phyloP scores from a whole-genome alignment of 2,329 filamentous ascomycete species.

The Trichoderma atroviride region DNA sequence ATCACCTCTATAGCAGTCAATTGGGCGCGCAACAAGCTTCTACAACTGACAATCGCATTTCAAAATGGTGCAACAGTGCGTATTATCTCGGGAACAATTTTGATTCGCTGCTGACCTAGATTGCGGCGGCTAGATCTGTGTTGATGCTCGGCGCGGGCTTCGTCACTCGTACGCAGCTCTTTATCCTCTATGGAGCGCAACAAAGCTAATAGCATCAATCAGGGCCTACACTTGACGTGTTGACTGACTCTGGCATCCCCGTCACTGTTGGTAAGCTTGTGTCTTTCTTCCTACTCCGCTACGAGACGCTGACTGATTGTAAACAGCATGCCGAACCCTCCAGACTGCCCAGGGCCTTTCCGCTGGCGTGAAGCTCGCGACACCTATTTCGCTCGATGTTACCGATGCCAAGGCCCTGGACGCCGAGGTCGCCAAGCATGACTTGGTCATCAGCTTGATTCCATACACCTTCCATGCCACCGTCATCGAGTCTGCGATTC shows the following conservation, averaged over 20 bases:
- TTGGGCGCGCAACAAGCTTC: background rate
- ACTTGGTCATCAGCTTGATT: constrained; percentile 80
- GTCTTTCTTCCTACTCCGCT: background rate
- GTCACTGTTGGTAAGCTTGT: constrained; percentile 58
- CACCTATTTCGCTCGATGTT: constrained; percentile 82
- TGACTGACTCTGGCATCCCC: constrained; percentile 60
- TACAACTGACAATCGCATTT: background rate
- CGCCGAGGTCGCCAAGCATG: constrained; percentile 75
- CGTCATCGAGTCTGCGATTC: constrained; percentile 92
- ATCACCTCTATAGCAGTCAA: background rate
- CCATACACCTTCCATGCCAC: constrained; percentile 87
- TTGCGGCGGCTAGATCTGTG: background rate
- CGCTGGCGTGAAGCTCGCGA: constrained; percentile 70
- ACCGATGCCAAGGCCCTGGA: constrained; percentile 76
- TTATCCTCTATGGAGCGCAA: background rate
- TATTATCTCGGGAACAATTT: background rate
- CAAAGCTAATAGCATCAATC: background rate
- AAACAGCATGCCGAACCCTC: constrained; percentile 75
- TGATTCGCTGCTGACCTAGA: background rate
- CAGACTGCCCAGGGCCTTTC: constrained; percentile 75
- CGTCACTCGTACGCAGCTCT: background rate
- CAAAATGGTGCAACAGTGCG: background rate
- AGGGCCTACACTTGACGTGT: constrained; percentile 63
- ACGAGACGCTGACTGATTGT: background rate
- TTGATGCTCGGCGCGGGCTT: background rate